A percentile compares a stretch with the other conserved stretches of the same genome.
Conservation (phyloP, 2,329 filamentous ascomycete genomes). For the Beauveria rudraprayagi region DNA sequence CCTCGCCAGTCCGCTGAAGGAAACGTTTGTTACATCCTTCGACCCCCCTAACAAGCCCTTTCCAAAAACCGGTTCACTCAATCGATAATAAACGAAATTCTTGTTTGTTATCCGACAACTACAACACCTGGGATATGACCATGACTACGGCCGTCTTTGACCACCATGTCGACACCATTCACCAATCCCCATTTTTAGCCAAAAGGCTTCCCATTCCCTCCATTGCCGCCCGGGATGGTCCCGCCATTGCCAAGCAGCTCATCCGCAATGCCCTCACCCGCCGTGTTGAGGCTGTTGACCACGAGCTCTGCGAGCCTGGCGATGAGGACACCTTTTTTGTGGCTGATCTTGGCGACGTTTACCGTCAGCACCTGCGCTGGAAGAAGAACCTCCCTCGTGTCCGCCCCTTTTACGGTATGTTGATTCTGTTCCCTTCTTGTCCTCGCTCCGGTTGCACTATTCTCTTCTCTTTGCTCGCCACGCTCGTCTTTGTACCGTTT, state of each 20-base stretch:
- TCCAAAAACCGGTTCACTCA: slow-evolving; percentile 30
- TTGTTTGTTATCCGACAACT: neutral
- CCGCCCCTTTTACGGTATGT: slow-evolving; percentile 88
- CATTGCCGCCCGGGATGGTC: slow-evolving; percentile 33
- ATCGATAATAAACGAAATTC: neutral
- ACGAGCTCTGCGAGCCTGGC: slow-evolving; percentile 79
- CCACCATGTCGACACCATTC: slow-evolving; percentile 40
- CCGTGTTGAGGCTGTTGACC: slow-evolving; percentile 75
- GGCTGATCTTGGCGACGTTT: slow-evolving; percentile 94
- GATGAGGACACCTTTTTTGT: slow-evolving; percentile 99
- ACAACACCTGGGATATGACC: slow-evolving; percentile 48
- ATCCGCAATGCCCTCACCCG: slow-evolving; percentile 81
- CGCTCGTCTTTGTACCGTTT: too few relatives aligned
- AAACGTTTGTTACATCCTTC: slow-evolving; percentile 89
- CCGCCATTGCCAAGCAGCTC: slow-evolving; percentile 58
- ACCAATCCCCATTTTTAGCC: slow-evolving; percentile 39
- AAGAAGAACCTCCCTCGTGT: slow-evolving; percentile 88
- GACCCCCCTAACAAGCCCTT: slow-evolving; percentile 69
- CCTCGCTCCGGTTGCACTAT: neutral
- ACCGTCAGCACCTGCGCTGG: slow-evolving; percentile 97
- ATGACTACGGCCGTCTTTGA: slow-evolving; percentile 56
- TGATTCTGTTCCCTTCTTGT: neutral
- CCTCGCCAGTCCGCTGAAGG: slow-evolving; percentile 86
- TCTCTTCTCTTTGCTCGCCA: neutral
- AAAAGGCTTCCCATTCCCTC: slow-evolving; percentile 36